Percentiles rank a stretch among this genome's conserved stretches.
These are phyloP conservation scores for Millerozyma acaciae DNA, from an alignment of 805 yeast genomes.

Conservation along the genomic window DNA sequence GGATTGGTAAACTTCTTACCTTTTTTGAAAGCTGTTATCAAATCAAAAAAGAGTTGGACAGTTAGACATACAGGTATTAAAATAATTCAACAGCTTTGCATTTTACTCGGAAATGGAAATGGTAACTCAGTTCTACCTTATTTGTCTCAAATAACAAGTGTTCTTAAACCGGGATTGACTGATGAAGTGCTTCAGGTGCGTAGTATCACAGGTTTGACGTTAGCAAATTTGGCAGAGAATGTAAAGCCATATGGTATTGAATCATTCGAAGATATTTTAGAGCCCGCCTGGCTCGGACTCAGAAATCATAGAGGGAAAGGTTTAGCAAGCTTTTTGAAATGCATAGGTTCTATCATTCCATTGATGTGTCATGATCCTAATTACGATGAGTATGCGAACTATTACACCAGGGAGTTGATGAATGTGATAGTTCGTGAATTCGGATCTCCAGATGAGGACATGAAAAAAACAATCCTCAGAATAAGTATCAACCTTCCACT, in stretches of 20 bases:
- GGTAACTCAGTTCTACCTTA: constrained; percentile 61
- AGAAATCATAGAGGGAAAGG: constrained; percentile 72
- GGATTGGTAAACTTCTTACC: constrained; percentile 74
- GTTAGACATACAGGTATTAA: constrained; percentile 82
- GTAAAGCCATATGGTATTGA: constrained; percentile 88
- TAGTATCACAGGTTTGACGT: constrained; percentile 64
- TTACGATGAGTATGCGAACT: constrained; percentile 67
- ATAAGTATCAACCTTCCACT: constrained; percentile 66
- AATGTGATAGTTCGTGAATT: constrained; percentile 67
- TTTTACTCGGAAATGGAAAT: constrained; percentile 60
- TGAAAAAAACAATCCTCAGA: constrained; percentile 67
- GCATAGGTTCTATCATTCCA: constrained; percentile 78
- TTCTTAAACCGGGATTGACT: constrained; percentile 52
- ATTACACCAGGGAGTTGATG: constrained; percentile 73
- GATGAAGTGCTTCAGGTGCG: constrained; percentile 72
- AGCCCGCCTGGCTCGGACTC: constrained; percentile 79
- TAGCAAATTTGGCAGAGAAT: constrained; percentile 75
- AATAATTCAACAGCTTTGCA: constrained; percentile 71
- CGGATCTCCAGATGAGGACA: constrained; percentile 79
- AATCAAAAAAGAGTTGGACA: constrained; percentile 71
- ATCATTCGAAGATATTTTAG: constrained; percentile 69
- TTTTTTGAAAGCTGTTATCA: constrained; percentile 74
- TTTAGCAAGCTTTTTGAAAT: constrained; percentile 70
- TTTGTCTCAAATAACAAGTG: constrained; percentile 58
- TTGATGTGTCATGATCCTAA: constrained; percentile 59